Conservation (phyloP, 2,329 filamentous ascomycete genomes). For the Aspergillus awamori region DNA sequence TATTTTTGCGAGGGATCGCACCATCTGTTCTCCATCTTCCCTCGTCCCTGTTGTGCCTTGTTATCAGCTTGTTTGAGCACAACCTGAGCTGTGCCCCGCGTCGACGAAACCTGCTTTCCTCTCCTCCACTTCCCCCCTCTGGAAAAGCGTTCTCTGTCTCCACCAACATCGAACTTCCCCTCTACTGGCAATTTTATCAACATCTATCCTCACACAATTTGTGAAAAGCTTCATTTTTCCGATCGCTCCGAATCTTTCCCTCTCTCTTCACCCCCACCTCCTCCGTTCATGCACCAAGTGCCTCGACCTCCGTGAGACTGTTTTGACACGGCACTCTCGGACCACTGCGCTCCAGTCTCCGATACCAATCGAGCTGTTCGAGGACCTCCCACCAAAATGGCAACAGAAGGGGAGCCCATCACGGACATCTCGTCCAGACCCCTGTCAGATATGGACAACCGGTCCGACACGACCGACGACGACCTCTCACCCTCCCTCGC, state of each 20-base stretch:
- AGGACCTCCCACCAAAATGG: slow-evolving; percentile 20
- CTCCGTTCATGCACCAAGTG: slow-evolving; percentile 5
- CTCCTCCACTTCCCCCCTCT: background rate
- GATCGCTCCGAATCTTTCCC: slow-evolving; percentile 6
- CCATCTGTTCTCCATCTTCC: slow-evolving; percentile 1
- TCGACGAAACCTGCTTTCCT: slow-evolving; percentile 12
- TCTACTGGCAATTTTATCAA: background rate
- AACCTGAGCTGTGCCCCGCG: slow-evolving; percentile 21
- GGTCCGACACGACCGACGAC: slow-evolving; percentile 25
- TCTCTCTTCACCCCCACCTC: background rate
- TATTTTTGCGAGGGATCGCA: background rate
- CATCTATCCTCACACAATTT: background rate
- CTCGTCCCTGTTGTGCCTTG: slow-evolving; percentile 1
- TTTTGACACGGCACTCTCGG: slow-evolving; percentile 17
- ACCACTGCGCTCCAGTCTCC: slow-evolving; percentile 3
- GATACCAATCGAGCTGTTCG: slow-evolving; percentile 1
- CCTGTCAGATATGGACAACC: slow-evolving; percentile 21
- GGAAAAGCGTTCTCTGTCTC: background rate
- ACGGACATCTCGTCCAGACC: slow-evolving; percentile 25
- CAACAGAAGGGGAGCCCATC: slow-evolving; percentile 24
- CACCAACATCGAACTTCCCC: background rate
- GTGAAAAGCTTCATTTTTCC: slow-evolving; percentile 5
- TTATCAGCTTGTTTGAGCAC: slow-evolving; percentile 10
- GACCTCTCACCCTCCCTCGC: slow-evolving; percentile 22
- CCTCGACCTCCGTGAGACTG: slow-evolving; percentile 5